phyloP scores from a whole-genome alignment of 768 basidiomycete genomes.

The Lyophyllum decastes region DNA sequence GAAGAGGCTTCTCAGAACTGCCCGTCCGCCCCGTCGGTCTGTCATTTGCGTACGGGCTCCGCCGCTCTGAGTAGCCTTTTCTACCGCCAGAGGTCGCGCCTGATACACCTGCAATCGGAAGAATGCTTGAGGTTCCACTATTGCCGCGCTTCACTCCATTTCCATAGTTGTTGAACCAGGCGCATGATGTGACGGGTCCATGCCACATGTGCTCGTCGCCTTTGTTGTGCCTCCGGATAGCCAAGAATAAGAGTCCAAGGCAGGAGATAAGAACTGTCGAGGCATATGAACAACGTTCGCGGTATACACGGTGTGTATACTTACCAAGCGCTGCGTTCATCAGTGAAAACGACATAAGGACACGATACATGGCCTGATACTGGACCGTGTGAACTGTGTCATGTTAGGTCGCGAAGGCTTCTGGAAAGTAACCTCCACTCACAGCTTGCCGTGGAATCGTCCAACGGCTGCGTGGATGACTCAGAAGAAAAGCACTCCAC shows the following conservation, averaged over 20 bases:
- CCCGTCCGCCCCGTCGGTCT: conserved; percentile 13
- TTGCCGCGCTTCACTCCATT: conserved; percentile 36
- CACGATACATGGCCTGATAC: conserved; percentile 87
- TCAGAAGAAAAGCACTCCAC: conserved; percentile 77
- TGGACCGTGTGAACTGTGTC: conserved; percentile 76
- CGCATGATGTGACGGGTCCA: conserved; percentile 66
- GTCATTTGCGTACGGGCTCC: conserved; percentile 18
- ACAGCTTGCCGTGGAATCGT: conserved; percentile 67
- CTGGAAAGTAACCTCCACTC: conserved; percentile 29
- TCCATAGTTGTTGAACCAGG: conserved; percentile 66
- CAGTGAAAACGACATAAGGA: conserved; percentile 77
- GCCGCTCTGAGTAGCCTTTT: conserved; percentile 11
- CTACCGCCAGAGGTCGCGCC: conserved; percentile 5
- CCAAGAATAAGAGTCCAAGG: conserved; percentile 40
- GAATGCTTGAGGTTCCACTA: conserved; percentile 36
- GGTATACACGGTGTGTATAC: conserved; percentile 22
- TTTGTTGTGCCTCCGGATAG: conserved; percentile 40
- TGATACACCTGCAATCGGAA: conserved; percentile 30
- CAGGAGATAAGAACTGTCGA: conserved; percentile 37
- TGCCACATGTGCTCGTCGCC: conserved; percentile 66
- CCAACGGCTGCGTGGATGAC: conserved; percentile 48
- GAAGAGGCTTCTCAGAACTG: conserved; percentile 25
- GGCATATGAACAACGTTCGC: neutral
- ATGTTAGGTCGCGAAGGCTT: conserved; percentile 11
- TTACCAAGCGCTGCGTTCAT: conserved; percentile 73